Conservation (phyloP, 2,329 filamentous ascomycete genomes). For the Graphium sp. region DNA sequence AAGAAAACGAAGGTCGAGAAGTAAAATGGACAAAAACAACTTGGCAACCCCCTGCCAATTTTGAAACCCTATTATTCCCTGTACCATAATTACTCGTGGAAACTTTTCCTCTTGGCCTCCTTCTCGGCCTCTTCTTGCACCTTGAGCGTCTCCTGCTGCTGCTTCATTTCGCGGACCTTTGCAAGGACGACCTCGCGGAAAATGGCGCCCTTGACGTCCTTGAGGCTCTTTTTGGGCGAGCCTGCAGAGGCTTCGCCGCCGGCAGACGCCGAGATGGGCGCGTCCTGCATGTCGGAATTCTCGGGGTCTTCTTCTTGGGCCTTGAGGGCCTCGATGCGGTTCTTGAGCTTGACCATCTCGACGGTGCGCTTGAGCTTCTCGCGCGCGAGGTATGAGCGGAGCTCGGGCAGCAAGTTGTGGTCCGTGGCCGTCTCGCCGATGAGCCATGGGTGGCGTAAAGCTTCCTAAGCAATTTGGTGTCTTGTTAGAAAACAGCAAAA, state of each 20-base stretch:
- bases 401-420: conserved; percentile 94
- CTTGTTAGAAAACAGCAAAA: conserved; percentile 3
- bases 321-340: conserved; percentile 88
- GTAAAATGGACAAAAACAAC: not conserved
- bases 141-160: conserved; percentile 60
- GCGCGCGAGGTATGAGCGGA: conserved; percentile 82
- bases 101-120: conserved; percentile 18
- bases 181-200: conserved; percentile 90
- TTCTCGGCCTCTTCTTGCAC: conserved; percentile 41
- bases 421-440: conserved; percentile 83
- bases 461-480: conserved; percentile 41
- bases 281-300: conserved; percentile 54
- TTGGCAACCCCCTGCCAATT: not conserved
- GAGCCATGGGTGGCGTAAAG: conserved; percentile 73
- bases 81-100: conserved; percentile 4
- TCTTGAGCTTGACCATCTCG: conserved; percentile 88
- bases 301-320: conserved; percentile 76
- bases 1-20: too few species aligned
- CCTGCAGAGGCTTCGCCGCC: conserved; percentile 10
- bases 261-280: conserved; percentile 39
- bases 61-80: too few species aligned
- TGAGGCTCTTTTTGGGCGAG: conserved; percentile 19
- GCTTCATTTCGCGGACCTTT: conserved; percentile 85
- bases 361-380: conserved; percentile 84
- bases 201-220: conserved; percentile 49